Evolutionary conservation across 176 grass and related monocot genomes (phyloP), one percentile per base, ranked within the genome.

Genomic region (Eleusine coracana): DNA sequence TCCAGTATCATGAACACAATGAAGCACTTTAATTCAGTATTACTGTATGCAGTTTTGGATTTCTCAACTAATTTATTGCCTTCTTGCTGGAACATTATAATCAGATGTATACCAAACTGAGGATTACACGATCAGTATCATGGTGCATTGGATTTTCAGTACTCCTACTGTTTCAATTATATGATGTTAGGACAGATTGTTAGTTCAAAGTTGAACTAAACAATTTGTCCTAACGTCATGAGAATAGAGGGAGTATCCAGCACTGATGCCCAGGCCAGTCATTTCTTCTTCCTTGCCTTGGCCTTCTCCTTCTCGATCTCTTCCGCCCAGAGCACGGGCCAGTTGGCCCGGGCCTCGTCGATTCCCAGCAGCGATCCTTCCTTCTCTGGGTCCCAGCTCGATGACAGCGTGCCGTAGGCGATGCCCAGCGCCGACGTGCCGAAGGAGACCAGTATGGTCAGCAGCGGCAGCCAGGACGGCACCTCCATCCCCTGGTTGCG

Each of bases 301-400:
- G 78, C 66, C 38, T 89, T 85, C 20, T 80, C 77, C 82, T 85
- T 86, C 0, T 93, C 69, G 14, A 60, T 77, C 20, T 94, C 89
- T 9, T 97, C 95, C 68, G 91, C 86, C 95, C 95, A 98, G 40
- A 98, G 79, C 87, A 86, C 92, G 48, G 90, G 86, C 92, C 95
- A 95, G 79, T 98, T 95, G 46, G 84, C 60, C 75, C 78, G 54
- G 40, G 74, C 89, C 71, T 98, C 88, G 34, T 98, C 92, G 74
- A 94, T 38, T 23, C 96, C 96, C 48, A 98, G 87, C 41, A 95
- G 49, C n/a, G 90, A 95, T 0, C 96, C 96, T 60, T 95, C 88
- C 77, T 34, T 89, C 2, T 93, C 86, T 4, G 90, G 88, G 84
- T 95, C 88, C 96, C 92, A 95, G 84, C 92, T 98, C 7, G 92